Percentiles rank a stretch among this genome's conserved stretches.
Evolutionary conservation across 345 rosid species (phyloP).

Genomic region (Eucalyptus microcorys): DNA sequence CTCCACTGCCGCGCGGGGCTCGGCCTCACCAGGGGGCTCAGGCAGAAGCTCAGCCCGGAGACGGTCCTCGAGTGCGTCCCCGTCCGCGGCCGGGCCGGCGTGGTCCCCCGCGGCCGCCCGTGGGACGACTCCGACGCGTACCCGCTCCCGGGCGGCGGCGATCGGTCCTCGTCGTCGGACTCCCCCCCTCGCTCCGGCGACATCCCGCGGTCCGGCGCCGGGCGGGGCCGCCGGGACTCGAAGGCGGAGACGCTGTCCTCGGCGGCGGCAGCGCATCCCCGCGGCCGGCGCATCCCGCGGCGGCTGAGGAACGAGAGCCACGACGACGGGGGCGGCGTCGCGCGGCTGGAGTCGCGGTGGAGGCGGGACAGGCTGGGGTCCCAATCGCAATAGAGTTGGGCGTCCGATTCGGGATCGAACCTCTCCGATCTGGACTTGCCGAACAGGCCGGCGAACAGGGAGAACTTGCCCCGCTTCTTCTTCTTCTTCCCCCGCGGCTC

Average conservation of each 20-base stretch:
- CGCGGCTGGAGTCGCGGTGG: constrained; percentile 5
- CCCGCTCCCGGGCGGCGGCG: constrained; percentile 15
- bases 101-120: constrained; percentile 16
- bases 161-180: constrained; percentile 11
- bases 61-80: constrained; percentile 16
- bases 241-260: constrained; percentile 13
- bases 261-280: background rate
- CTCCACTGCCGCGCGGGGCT: constrained; percentile 65
- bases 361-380: background rate
- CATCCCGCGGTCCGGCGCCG: constrained; percentile 55
- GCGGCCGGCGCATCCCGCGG: constrained; percentile 24
- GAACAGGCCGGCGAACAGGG: constrained; percentile 42
- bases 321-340: constrained; percentile 30
- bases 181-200: constrained; percentile 43
- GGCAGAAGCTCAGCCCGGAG: constrained; percentile 62
- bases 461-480: constrained; percentile 13
- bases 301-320: constrained; percentile 50
- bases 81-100: constrained; percentile 19
- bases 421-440: constrained; percentile 50
- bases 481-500: constrained; percentile 16
- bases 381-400: background rate
- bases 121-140: constrained; percentile 26
- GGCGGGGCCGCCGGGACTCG: constrained; percentile 4
- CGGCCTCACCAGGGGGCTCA: constrained; percentile 82
- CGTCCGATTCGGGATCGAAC: background rate